Evolutionary conservation across 1,284 basidiomycete species (phyloP).

Genomic region (Termitomyces sp.): DNA sequence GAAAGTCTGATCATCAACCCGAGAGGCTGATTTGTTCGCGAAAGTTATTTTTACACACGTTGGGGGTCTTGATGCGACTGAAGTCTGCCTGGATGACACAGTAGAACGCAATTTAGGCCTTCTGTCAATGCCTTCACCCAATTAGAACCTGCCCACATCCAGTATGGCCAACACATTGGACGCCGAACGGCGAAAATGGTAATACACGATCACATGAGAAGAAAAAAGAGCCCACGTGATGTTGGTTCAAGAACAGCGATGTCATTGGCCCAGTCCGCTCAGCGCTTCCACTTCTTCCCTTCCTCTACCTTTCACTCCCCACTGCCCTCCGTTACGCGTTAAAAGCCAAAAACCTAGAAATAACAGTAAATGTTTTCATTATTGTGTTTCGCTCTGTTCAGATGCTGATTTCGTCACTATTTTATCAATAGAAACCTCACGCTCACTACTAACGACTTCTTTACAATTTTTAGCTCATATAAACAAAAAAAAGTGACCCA

Average conservation of each 20-base stretch:
- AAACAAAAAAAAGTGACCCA: conserved; percentile 25
- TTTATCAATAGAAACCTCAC: conserved; percentile 22
- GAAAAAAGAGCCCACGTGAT: conserved; percentile 22
- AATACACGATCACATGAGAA: conserved; percentile 3
- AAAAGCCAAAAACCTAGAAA: conserved; percentile 14
- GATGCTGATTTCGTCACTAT: background rate
- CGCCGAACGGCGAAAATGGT: background rate
- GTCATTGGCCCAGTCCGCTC: conserved; percentile 1
- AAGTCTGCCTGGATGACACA: background rate
- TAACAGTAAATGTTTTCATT: background rate
- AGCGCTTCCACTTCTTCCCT: conserved; percentile 9
- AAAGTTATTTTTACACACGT: too few relatives aligned
- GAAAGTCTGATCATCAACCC: background rate
- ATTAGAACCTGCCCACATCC: too few relatives aligned
- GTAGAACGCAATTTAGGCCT: too few relatives aligned
- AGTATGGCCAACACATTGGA: too few relatives aligned
- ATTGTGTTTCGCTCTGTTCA: background rate
- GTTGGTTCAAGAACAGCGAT: conserved; percentile 23
- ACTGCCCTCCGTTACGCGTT: conserved; percentile 15
- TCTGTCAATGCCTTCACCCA: too few relatives aligned
- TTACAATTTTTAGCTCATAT: conserved; percentile 16
- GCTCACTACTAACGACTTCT: conserved; percentile 36
- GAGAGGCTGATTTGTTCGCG: background rate
- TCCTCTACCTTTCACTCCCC: conserved; percentile 13
- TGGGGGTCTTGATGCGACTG: background rate